phyloP scores from a whole-genome alignment of 2,329 filamentous ascomycete species.

The Bipolaris cookei region DNA sequence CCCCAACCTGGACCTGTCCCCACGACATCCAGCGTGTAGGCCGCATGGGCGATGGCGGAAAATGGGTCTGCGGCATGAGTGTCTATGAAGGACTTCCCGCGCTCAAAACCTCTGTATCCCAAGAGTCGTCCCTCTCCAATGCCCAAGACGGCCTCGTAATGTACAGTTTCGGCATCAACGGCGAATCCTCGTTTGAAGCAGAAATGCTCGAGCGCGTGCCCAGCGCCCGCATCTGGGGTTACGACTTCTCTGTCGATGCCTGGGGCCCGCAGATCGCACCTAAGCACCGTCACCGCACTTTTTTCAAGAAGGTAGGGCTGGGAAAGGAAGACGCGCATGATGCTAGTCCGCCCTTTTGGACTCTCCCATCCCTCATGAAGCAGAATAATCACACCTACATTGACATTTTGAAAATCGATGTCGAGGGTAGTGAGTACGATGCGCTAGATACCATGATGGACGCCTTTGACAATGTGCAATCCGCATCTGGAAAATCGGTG shows the following conservation, averaged over 20 bases:
- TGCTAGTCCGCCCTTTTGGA: constrained; percentile 36
- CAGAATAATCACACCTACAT: constrained; percentile 45
- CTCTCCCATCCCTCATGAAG: constrained; percentile 37
- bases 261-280: constrained; percentile 41
- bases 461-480: constrained; percentile 29
- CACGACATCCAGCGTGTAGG: constrained; percentile 44
- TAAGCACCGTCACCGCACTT: constrained; percentile 30
- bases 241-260: constrained; percentile 41
- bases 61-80: constrained; percentile 47
- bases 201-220: constrained; percentile 44
- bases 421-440: constrained; percentile 43
- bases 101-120: constrained; percentile 20
- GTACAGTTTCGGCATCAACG: constrained; percentile 46
- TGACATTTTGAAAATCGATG: constrained; percentile 45
- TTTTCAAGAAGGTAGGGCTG: constrained; percentile 41
- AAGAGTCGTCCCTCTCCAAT: constrained; percentile 16
- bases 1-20: constrained; percentile 43
- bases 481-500: constrained; percentile 27
- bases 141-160: constrained; percentile 34
- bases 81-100: constrained; percentile 38
- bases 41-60: constrained; percentile 42
- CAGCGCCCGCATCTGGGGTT: constrained; percentile 42
- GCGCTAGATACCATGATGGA: constrained; percentile 43
- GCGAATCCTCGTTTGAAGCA: constrained; percentile 44
- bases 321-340: constrained; percentile 35